A percentile compares a stretch with the other conserved stretches of the same genome.
phyloP scores from a whole-genome alignment of 352 stramenopile species.

The Phytophthora podocarpi region DNA sequence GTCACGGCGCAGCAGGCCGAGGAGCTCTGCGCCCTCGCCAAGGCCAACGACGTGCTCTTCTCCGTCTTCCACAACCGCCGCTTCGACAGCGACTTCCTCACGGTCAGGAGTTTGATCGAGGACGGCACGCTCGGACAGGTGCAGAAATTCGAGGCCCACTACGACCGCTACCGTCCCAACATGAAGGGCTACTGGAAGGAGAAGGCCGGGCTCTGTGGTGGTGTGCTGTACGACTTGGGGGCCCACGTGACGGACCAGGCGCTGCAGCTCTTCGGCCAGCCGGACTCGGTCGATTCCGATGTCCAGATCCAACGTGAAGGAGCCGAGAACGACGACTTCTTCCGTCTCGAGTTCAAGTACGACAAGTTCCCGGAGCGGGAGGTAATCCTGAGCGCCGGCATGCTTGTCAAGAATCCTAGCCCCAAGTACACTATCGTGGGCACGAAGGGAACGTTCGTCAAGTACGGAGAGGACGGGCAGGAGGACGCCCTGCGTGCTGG shows the following conservation, averaged over 20 bases:
- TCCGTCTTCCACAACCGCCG: constrained; percentile 82
- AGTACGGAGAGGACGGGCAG: constrained; percentile 72
- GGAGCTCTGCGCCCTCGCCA: constrained; percentile 55
- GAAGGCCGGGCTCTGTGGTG: constrained; percentile 53
- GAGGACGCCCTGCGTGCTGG: constrained; percentile 64
- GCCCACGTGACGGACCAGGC: constrained; percentile 73
- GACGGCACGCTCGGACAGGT: constrained; percentile 56
- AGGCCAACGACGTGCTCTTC: constrained; percentile 62
- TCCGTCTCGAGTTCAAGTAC: constrained; percentile 74
- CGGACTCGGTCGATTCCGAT: constrained; percentile 51
- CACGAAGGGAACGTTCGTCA: constrained; percentile 55
- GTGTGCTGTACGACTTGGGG: constrained; percentile 75
- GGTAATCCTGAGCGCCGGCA: constrained; percentile 69
- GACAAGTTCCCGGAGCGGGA: constrained; percentile 42
- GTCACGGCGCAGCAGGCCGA: constrained; percentile 56
- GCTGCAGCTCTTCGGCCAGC: constrained; percentile 66
- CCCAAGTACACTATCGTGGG: constrained; percentile 76
- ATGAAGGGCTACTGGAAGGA: constrained; percentile 88
- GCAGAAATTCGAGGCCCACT: constrained; percentile 65
- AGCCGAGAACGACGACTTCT: constrained; percentile 74
- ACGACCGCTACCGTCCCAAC: constrained; percentile 65
- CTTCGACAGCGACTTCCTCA: constrained; percentile 81
- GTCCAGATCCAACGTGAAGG: constrained; percentile 80
- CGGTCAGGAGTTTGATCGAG: constrained; percentile 52
- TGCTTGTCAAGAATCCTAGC: constrained; percentile 62